Base-by-base conservation (phyloP, 805 yeast species). In the Candida nonsorbophila region DNA sequence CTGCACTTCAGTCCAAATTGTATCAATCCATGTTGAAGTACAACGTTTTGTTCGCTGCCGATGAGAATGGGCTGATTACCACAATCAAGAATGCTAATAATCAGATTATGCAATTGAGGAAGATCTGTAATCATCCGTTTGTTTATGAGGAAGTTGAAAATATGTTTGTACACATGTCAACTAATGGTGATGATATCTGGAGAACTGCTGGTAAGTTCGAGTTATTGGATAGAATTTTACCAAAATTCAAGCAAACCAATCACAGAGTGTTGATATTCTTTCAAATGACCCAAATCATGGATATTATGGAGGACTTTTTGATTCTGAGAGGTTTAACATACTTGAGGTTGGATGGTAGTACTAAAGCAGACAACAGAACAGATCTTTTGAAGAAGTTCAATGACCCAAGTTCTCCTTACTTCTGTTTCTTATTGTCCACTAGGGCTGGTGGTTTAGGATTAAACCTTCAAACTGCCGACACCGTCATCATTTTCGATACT, bases 271-370 rank as follows among this genome's bases (percentile, higher is more conserved):
- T 84, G 54, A 79, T 84, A 55, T 84, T 84, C 47, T 84, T 84
- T 63, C 94, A 84, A 58, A 84, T 84, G 94, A 84, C 94, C 0
- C 86, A 81, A 49, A 84, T 84, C 31, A 84, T 84, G 94, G 86
- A 83, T 50, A 84, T 84, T 23, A 83, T 84, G 87, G 94, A 84
- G 54, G 94, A 84, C 54, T 84, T 74, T 52, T 62, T 84, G 45
- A 67, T 88, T 43, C 69, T 72, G 56, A 68, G 72, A 41, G 76
- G 69, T 24, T 59, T 83, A 70, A 75, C 79, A 44, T 84, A 82
- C 49, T 61, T 82, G 67, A 69, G 92, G 59, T 66, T 84, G 36
- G 94, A 84, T 62, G 94, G 94, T 64, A 67, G 77, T 13, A 84
- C 94, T 1, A 83, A 83, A 43, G 83, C 94, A 2, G 94, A 84